A percentile compares a stretch with the other conserved stretches of the same genome.
Conservation (phyloP, 2,329 filamentous ascomycete genomes). For the Phialophora verrucosa region DNA sequence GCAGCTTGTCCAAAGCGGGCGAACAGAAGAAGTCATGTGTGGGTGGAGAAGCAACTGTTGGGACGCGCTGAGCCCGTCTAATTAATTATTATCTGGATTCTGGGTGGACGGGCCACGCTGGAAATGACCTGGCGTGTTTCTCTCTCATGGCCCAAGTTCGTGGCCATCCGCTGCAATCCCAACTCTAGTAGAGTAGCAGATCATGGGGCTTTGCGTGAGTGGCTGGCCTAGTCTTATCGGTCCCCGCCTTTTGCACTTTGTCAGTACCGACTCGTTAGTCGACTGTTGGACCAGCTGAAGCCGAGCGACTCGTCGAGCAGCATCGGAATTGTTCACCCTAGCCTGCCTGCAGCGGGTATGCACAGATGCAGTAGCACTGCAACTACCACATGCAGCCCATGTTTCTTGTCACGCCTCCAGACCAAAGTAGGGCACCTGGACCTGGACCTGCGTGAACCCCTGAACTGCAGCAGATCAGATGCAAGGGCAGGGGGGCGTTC, state of each 20-base stretch:
- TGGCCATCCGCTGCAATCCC: background rate
- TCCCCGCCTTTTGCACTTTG: background rate
- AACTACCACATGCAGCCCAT: slow-evolving; percentile 8
- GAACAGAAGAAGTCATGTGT: background rate
- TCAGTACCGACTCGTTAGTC: background rate
- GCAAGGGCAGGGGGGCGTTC: slow-evolving; percentile 7
- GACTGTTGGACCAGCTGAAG: background rate
- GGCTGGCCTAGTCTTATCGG: slow-evolving; percentile 3
- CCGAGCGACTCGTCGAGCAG: background rate
- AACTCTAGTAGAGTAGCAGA: background rate
- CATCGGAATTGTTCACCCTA: background rate
- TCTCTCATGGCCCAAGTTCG: background rate
- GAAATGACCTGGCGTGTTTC: background rate
- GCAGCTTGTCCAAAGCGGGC: background rate
- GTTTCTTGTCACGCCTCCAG: background rate
- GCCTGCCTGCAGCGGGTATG: slow-evolving; percentile 10
- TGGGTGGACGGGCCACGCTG: slow-evolving; percentile 5
- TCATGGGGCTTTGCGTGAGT: background rate
- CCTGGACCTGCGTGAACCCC: slow-evolving; percentile 17
- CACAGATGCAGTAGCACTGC: slow-evolving; percentile 14
- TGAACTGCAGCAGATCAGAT: slow-evolving; percentile 20
- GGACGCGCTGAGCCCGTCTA: background rate
- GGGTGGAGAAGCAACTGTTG: background rate
- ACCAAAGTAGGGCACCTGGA: background rate
- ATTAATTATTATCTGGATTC: background rate